A percentile compares a stretch with the other conserved stretches of the same genome.
phyloP scores from a whole-genome alignment of 192 early-diverging fungal genomes.

The Diversispora eburnea region DNA sequence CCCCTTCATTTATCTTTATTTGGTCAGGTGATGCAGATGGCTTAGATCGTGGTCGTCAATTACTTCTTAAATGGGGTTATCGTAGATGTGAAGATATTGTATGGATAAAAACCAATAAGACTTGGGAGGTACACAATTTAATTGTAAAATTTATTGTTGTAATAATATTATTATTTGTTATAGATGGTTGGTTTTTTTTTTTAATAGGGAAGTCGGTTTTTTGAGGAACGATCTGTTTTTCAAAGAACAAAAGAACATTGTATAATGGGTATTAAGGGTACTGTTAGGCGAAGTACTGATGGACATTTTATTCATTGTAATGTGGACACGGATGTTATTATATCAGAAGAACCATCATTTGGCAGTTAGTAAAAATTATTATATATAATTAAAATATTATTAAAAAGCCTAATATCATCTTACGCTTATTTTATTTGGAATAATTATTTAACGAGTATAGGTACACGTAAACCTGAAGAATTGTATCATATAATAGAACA shows the following conservation, averaged over 20 bases:
- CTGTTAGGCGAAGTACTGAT: slow-evolving; percentile 60
- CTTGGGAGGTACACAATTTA: slow-evolving; percentile 33
- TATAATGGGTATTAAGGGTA: slow-evolving; percentile 64
- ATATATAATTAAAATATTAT: not conserved
- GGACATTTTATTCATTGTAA: slow-evolving; percentile 71
- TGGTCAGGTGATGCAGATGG: slow-evolving; percentile 57
- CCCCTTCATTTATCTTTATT: slow-evolving; percentile 59
- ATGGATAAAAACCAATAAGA: slow-evolving; percentile 63
- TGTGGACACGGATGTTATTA: slow-evolving; percentile 65
- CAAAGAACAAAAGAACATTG: slow-evolving; percentile 64
- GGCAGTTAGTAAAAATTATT: slow-evolving; percentile 25
- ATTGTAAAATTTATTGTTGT: not conserved
- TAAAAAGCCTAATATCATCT: not conserved
- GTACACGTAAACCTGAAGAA: slow-evolving; percentile 54
- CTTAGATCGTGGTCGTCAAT: slow-evolving; percentile 53
- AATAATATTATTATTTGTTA: too few species aligned
- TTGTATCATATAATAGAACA: slow-evolving; percentile 62
- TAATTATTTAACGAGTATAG: slow-evolving; percentile 19
- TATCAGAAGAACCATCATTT: slow-evolving; percentile 51
- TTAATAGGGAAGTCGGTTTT: slow-evolving; percentile 37
- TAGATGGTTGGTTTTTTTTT: too few species aligned
- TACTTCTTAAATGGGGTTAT: slow-evolving; percentile 63
- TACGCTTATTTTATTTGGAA: not conserved
- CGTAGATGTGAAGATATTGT: slow-evolving; percentile 63
- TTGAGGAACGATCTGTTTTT: slow-evolving; percentile 44